Evolutionary conservation across 1,284 basidiomycete species (phyloP), one percentile per base, ranked within the genome.

Genomic region (Microbotryum lychnidis-dioicae): DNA sequence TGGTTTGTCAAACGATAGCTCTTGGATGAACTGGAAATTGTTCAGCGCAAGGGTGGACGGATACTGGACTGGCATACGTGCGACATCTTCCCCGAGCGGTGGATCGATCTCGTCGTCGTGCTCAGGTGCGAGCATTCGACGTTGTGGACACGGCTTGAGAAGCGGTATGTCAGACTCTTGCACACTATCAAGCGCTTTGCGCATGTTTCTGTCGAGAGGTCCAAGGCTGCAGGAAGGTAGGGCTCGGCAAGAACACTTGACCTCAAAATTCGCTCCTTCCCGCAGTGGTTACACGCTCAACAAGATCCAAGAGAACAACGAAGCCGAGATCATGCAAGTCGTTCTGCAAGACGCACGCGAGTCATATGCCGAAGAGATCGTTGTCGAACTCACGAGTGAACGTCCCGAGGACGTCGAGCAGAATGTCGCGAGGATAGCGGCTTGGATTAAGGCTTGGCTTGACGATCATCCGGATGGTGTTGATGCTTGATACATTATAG

Each of bases 61-160:
- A 85, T 98, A 58, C 82, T 98, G 31, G 96, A 99, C 75, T 97
- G 96, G 89, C 96, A 99, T 75, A 91, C 91, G 37, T 96, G 91
- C 73, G 90, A 93, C 63, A 77, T 87, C 45, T 99, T 93, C 71
- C 96, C 96, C 0, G 92, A 98, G 76, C 82, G 93, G 65, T 98
- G 94, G 94, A 81, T 89, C 21, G 96, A 99, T 77, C 81, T 98
- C n/a, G 92, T 96, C 29, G 86, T 98, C 46, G 93, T 98, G 47
- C 78, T 98, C 10, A 82, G 87, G 20, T 97, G 92, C 71, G 81
- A 96, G 73, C 96, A 99, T 75, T 81, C 84, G 7, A 77, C 83
- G 62, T 78, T 99, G n/a, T 97, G 94, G 88, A 84, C 90, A 45
- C 82, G 96, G 53, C 78, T 98, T n/a, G 92, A 96, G 76, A 87